phyloP scores from a whole-genome alignment of 768 basidiomycete species.

The Lactifluus echinatus region DNA sequence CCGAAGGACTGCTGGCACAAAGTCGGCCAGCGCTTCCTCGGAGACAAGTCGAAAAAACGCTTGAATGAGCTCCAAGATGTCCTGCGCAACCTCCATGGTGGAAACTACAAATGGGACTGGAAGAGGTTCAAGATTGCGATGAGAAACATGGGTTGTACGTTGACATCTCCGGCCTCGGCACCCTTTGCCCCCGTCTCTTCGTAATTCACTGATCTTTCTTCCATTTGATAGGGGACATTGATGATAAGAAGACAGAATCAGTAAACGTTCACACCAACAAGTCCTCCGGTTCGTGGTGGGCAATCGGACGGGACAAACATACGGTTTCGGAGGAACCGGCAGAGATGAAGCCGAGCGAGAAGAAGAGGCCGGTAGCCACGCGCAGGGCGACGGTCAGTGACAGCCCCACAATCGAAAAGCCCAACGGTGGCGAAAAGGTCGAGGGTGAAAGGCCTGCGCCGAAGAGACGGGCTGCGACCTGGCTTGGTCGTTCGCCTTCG shows the following conservation, averaged over 20 bases:
- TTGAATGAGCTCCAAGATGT: constrained; percentile 66
- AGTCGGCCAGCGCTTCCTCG: constrained; percentile 70
- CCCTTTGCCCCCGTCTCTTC: background rate
- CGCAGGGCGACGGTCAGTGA: constrained; percentile 11
- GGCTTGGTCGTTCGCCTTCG: constrained; percentile 16
- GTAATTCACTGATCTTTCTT: background rate
- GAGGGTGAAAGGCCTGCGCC: constrained; percentile 1
- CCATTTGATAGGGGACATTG: constrained; percentile 52
- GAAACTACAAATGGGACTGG: constrained; percentile 77
- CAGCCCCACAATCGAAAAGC: background rate
- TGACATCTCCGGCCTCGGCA: background rate
- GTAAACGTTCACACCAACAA: constrained; percentile 57
- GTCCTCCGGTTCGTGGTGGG: constrained; percentile 46
- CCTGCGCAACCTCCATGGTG: constrained; percentile 64
- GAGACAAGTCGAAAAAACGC: constrained; percentile 56
- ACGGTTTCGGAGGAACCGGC: constrained; percentile 1
- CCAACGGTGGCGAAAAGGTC: background rate
- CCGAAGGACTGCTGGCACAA: constrained; percentile 81
- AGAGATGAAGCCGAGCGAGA: constrained; percentile 5
- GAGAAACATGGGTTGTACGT: constrained; percentile 75
- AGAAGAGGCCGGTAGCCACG: constrained; percentile 11
- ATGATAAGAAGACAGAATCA: constrained; percentile 47
- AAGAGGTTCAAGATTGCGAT: constrained; percentile 74
- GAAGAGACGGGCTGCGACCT: constrained; percentile 6
- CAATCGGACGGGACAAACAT: constrained; percentile 27